Base-by-base conservation (phyloP, 2,329 filamentous ascomycete genomes). In the Penicillium sp. region DNA sequence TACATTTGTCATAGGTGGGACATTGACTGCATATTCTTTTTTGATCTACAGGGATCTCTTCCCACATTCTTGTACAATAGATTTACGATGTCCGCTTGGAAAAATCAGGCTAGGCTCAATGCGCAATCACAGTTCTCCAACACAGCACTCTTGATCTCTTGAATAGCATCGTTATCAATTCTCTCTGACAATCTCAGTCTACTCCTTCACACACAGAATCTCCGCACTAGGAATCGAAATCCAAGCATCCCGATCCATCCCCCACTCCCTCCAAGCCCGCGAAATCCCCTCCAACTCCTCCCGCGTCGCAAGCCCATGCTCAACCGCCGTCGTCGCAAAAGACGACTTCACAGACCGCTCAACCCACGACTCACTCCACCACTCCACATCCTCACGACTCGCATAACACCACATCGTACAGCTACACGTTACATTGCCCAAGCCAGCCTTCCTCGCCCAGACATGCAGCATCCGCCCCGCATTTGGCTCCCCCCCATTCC, bases 161-260 rank as follows among this genome's bases (percentile, higher is more conserved):
- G 3, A 40, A 39, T 40, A 27, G 2, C n/a, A 57, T 22, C 22
- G 4, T 19, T 33, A 16, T 31, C n/a, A 36, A 14, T 10, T 47
- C 14, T 31, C 49, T 6, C 27, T 6, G 10, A 40, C 10, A n/a
- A 51, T 22, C 35, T 6, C 9, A 24, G 10, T 35, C 54, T 61
- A 64, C 90, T 96, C 71, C 55, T 69, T 71, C 33, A 60, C 56
- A 49, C 73, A 75, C 10, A 75, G 24, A 33, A 75, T 68, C 65
- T 75, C 71, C 3, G 70, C 69, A 66, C 70, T 70, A 5, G 69
- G 57, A 46, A 72, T 52, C 5, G 64, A 66, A 53, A 71, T 69
- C 70, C 71, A 75, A 24, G 66, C 72, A 62, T 73, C 68, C 41
- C 73, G 68, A 53, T 73, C 55, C 37, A 63, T 50, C 11, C 63